phyloP scores from a whole-genome alignment of 441 rosid genomes.

The Biscutella laevigata region DNA sequence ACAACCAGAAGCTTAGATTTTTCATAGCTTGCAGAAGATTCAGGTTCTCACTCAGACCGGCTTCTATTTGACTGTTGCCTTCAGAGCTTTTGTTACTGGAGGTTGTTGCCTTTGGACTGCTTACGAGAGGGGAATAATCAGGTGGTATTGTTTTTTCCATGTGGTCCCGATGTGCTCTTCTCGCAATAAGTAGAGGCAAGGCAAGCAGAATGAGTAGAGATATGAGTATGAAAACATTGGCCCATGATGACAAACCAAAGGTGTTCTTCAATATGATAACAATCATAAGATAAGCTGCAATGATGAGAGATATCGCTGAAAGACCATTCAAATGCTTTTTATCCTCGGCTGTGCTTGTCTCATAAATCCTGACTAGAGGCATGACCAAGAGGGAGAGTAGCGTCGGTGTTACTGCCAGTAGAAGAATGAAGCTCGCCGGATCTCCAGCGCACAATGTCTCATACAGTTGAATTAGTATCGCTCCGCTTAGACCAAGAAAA shows the following conservation, averaged over 20 bases:
- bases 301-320: slow-evolving; percentile 41
- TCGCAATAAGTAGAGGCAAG: slow-evolving; percentile 41
- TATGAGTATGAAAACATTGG: slow-evolving; percentile 28
- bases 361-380: slow-evolving; percentile 52
- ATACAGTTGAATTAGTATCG: slow-evolving; percentile 56
- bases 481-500: slow-evolving; percentile 65
- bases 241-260: slow-evolving; percentile 27
- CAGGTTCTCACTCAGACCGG: slow-evolving; percentile 15
- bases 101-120: slow-evolving; percentile 25
- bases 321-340: slow-evolving; percentile 49
- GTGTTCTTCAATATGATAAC: slow-evolving; percentile 42
- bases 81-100: slow-evolving; percentile 15
- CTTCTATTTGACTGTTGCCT: slow-evolving; percentile 11
- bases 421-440: slow-evolving; percentile 45
- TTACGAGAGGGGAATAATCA: slow-evolving; percentile 22
- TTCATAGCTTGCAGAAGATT: slow-evolving; percentile 48
- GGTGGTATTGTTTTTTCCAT: slow-evolving; percentile 22
- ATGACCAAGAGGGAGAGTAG: slow-evolving; percentile 40
- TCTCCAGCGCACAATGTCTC: slow-evolving; percentile 45
- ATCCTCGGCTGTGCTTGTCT: slow-evolving; percentile 29
- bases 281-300: slow-evolving; percentile 59
- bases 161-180: slow-evolving; percentile 28
- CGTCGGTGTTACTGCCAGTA: slow-evolving; percentile 46
- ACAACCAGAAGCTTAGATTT: slow-evolving; percentile 49
- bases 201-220: slow-evolving; percentile 42